Evolutionary conservation across 148 eudicot species (phyloP).

Genomic region (Diospyros kaki): DNA sequence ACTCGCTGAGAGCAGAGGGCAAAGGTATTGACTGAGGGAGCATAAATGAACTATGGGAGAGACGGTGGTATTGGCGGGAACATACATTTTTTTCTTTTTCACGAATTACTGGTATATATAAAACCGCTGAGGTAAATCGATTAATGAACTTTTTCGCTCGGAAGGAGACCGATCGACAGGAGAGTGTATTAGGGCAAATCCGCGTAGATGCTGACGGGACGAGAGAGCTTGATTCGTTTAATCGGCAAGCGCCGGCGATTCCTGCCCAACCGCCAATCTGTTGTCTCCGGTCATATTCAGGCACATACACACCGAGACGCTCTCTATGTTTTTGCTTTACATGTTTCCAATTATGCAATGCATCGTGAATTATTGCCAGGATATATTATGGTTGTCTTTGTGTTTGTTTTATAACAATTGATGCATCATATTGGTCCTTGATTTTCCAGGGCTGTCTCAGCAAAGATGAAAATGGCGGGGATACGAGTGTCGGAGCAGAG

Average conservation of each 20-base stretch:
- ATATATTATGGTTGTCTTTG: not conserved
- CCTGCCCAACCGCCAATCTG: constrained; percentile 39
- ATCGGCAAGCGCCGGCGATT: constrained; percentile 53
- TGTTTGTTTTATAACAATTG: too few species aligned
- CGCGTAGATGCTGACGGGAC: constrained; percentile 37
- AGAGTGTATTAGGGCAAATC: not conserved
- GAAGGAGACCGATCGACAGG: too few species aligned
- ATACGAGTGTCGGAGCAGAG: not conserved
- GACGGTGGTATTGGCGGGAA: too few species aligned
- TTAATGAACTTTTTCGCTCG: too few species aligned
- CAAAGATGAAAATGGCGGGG: not conserved
- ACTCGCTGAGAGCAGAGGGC: too few species aligned
- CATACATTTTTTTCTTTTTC: too few species aligned
- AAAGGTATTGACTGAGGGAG: too few species aligned
- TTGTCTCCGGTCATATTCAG: constrained; percentile 18
- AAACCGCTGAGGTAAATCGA: too few species aligned
- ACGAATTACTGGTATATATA: too few species aligned
- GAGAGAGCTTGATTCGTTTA: constrained; percentile 48
- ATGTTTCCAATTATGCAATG: not conserved
- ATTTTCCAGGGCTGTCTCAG: constrained; percentile 19
- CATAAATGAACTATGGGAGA: too few species aligned
- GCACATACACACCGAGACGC: not conserved
- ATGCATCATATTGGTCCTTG: not conserved
- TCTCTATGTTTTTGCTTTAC: not conserved
- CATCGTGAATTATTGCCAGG: not conserved